Conservation (phyloP, 192 early-diverging fungal species). For the Backusella mclennaniae region DNA sequence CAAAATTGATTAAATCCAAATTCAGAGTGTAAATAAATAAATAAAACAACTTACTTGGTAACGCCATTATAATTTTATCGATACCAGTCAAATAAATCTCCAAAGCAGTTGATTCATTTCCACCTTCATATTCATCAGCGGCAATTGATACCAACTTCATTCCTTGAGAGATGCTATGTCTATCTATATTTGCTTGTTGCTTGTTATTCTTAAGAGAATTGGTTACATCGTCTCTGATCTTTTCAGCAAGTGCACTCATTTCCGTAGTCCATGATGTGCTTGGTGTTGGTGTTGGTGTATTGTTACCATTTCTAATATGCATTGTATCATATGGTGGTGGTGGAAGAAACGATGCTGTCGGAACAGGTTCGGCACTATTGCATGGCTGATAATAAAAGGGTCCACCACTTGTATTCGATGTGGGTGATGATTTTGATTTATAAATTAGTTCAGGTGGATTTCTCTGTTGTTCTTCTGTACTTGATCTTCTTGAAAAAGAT, state of each 20-base stretch:
- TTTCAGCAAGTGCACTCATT: neutral
- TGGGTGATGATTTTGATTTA: slow-evolving; percentile 1
- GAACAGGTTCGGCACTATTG: neutral
- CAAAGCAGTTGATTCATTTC: slow-evolving; percentile 24
- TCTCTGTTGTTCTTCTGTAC: neutral
- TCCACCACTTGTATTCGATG: neutral
- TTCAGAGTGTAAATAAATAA: neutral
- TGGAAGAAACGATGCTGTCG: neutral
- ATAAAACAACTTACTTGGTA: slow-evolving; percentile 22
- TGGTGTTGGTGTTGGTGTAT: neutral
- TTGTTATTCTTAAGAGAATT: neutral
- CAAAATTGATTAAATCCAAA: neutral
- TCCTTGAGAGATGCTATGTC: slow-evolving; percentile 24
- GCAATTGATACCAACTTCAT: slow-evolving; percentile 26
- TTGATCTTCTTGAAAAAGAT: slow-evolving; percentile 2
- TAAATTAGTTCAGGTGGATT: neutral
- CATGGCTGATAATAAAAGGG: neutral
- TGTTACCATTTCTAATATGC: neutral
- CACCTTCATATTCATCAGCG: slow-evolving; percentile 30
- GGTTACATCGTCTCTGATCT: neutral
- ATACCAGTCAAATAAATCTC: slow-evolving; percentile 33
- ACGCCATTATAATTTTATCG: slow-evolving; percentile 32
- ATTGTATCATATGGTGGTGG: slow-evolving; percentile 7
- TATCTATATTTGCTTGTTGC: slow-evolving; percentile 6
- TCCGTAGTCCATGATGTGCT: slow-evolving; percentile 18